Conservation (phyloP, 1,139 yeast species). For the Yamadazyma membranifaciens region DNA sequence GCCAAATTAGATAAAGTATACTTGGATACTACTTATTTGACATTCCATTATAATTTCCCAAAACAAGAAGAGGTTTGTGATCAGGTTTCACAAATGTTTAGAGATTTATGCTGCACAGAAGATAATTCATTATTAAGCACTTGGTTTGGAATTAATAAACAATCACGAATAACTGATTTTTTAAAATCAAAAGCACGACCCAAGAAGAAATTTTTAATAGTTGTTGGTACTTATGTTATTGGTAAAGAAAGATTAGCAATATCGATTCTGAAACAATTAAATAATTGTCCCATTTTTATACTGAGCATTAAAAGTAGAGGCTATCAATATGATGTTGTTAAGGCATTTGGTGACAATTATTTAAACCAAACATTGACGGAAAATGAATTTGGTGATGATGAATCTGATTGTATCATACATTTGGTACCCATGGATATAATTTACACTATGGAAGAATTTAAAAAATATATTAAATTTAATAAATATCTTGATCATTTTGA, state of each 20-base stretch:
- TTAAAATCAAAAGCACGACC: constrained; percentile 9
- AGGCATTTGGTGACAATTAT: constrained; percentile 31
- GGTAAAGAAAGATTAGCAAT: constrained; percentile 89
- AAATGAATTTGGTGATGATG: constrained; percentile 33
- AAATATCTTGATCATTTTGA: constrained; percentile 47
- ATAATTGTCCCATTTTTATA: constrained; percentile 45
- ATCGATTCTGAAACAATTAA: constrained; percentile 56
- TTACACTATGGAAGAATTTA: constrained; percentile 33
- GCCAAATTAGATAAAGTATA: constrained; percentile 52
- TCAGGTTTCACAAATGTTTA: constrained; percentile 54
- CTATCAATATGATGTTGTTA: constrained; percentile 43
- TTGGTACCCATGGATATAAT: constrained; percentile 61
- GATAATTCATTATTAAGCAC: constrained; percentile 25
- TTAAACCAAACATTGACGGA: constrained; percentile 29
- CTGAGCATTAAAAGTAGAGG: constrained; percentile 53
- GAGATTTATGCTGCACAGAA: constrained; percentile 26
- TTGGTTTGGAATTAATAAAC: constrained; percentile 40
- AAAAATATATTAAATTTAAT: constrained; percentile 51
- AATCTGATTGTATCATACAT: constrained; percentile 60
- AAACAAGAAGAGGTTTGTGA: constrained; percentile 67
- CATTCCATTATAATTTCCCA: constrained; percentile 75
- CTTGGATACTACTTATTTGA: constrained; percentile 85
- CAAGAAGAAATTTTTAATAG: constrained; percentile 48
- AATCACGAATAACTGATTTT: constrained; percentile 48
- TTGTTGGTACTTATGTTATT: constrained; percentile 88